A percentile compares a stretch with the other conserved stretches of the same genome.
Evolutionary conservation across 495 filamentous ascomycete genomes (phyloP).

Genomic region (Ramalina intermedia): DNA sequence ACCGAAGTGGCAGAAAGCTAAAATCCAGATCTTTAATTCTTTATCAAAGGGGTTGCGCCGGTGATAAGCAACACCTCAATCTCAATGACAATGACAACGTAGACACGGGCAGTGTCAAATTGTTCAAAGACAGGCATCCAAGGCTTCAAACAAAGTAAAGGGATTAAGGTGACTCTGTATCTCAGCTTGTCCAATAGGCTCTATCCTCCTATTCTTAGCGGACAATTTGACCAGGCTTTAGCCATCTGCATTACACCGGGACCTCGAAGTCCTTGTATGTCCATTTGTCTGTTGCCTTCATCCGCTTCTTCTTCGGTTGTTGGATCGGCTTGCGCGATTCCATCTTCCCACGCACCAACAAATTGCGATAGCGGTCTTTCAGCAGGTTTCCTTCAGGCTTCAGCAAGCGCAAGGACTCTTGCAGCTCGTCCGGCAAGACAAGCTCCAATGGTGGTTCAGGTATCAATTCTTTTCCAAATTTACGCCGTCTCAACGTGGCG

Average conservation of each 20-base stretch:
- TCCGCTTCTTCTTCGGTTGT: constrained; percentile 65
- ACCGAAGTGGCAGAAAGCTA: no score
- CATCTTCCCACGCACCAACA: constrained; percentile 77
- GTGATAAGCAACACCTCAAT: no score
- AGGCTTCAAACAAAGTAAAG: no score
- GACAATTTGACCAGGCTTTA: no score
- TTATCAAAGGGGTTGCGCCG: no score
- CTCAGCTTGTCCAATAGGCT: no score
- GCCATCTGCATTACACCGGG: constrained; percentile 8
- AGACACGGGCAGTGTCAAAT: no score
- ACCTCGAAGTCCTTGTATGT: constrained; percentile 83
- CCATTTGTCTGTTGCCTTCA: constrained; percentile 85
- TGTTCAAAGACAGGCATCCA: no score
- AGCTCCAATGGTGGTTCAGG: constrained; percentile 74
- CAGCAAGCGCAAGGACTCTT: constrained; percentile 73
- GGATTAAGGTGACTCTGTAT: no score
- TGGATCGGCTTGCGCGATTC: constrained; percentile 64
- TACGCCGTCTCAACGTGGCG: constrained; percentile 51
- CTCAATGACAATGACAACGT: no score
- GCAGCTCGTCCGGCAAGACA: constrained; percentile 82
- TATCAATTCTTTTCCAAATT: constrained; percentile 57
- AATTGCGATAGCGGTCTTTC: constrained; percentile 77
- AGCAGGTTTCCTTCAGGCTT: constrained; percentile 92
- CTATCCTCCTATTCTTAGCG: no score
- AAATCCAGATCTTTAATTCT: no score